Base-by-base conservation (phyloP, 129 eudicot genomes). In the Artemisia annua region DNA sequence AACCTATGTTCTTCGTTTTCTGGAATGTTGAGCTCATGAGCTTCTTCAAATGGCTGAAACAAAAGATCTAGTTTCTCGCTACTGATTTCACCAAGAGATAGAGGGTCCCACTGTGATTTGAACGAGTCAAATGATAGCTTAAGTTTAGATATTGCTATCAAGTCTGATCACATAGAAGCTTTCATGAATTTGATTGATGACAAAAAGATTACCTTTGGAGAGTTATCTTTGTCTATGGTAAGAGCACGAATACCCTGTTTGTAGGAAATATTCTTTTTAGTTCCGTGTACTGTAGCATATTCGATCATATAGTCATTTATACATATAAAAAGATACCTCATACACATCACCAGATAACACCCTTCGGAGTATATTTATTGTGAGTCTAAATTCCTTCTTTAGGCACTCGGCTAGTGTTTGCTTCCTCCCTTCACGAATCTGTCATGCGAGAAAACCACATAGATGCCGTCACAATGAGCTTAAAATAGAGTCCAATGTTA, bases 381-480 rank as follows among this genome's bases (percentile, higher is more conserved):
- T 95, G 65, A 95, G 73, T 51, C 94, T 76, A 74, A 95, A 95
- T 82, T 95, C 99, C 75, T 85, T 88, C 90, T 83, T 95, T 65
- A 90, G 79, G 72, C 94, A 85, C 63, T 90, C 96, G n/a, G 87
- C 70, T 50, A 95, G 77, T 26, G 91, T 84, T 86, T 88, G 97
- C 60, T 90, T 83, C 82, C 96, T 84, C 65, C 91, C 99, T 32
- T 95, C 91, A 35, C 94, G 97, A 78, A 95, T 82, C 99, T 95
- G 76, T 19, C 50, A 75, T 44, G 73, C 48, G 22, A 51, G 20
- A 4, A 70, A 58, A 51, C 32, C 58, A 66, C 48, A 67, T 26
- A 69, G 48, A 28, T 8, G 4, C 35, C 11, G 39, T 75, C 48
- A 66, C 43, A 44, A 54, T 18, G 15, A 5, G 15, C 59, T 75